Base-by-base conservation (phyloP, 768 basidiomycete genomes). In the Dacryopinax spathularia region DNA sequence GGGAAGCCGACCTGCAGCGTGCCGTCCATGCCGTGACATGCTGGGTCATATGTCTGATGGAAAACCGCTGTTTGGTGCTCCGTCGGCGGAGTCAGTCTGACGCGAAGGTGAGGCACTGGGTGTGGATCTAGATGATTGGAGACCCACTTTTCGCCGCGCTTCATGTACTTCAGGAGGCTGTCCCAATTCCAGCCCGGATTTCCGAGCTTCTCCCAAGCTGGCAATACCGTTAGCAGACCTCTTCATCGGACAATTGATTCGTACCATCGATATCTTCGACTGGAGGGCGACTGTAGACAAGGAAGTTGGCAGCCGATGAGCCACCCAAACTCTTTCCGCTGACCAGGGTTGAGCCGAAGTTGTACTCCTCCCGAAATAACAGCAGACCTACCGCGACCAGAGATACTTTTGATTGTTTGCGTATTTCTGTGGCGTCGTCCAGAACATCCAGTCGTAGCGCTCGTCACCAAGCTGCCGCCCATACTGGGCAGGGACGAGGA, bases 171-270 rank as follows among this genome's bases (percentile, higher is more conserved):
- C 9, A 71, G 62, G 61, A 74, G 78, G 20, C 76, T 73, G 0
- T 73, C 68, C 79, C 79, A 83, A 65, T 81, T 81, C 81, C 82
- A 84, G 3, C 81, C 81, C 0, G 75, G 73, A 63, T 82, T 82
- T 5, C 82, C 82, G 22, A 84, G 73, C 60, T 73, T 72, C 67
- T 82, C 81, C 60, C 78, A 72, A 7, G 66, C 66, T 66, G 70
- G 73, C 0, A 69, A n/a, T n/a, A 69, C 60, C 73, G 69, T 71
- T 73, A 63, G n/a, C n/a, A 69, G 74, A 15, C 66, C 25, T n/a
- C n/a, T n/a, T 37, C 70, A 18, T 71, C 62, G 5, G 68, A 60
- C 4, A 73, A 71, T 27, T 69, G 67, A 63, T 72, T n/a, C 61
- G 72, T 75, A 2, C 73, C 76, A 60, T n/a, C 31, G 29, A 59